These are phyloP conservation scores for Gonium pectorale DNA, from an alignment of 139 green algal species.

Conservation along the genomic window DNA sequence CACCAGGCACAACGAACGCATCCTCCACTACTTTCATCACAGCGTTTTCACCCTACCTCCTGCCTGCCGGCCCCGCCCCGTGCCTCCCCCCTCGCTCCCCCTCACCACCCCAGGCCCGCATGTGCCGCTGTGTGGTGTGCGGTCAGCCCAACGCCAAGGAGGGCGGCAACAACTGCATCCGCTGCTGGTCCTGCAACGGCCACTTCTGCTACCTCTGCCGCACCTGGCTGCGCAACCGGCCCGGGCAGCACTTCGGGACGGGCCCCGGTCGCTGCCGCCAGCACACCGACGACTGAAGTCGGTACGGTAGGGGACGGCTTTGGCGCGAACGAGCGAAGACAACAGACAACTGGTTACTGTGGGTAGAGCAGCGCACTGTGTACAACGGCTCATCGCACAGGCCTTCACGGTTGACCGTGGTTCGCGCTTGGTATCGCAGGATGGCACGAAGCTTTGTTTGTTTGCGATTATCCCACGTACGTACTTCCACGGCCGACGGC, in stretches of 20 bases:
- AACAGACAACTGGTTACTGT: no score
- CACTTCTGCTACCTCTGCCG: conserved; percentile 78
- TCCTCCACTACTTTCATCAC: background rate
- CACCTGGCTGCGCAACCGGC: conserved; percentile 54
- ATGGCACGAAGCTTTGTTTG: no score
- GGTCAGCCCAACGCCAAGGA: conserved; percentile 71
- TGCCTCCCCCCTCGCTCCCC: no score
- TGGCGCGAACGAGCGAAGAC: no score
- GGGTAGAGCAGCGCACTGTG: no score
- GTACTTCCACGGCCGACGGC: no score
- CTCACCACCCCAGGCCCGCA: background rate
- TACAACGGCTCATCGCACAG: no score
- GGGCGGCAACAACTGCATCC: conserved; percentile 60
- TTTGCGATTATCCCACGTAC: no score
- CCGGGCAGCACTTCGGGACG: conserved; percentile 66
- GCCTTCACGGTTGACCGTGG: no score
- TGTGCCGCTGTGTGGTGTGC: conserved; percentile 53
- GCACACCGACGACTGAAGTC: conserved; percentile 57
- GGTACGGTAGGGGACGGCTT: background rate
- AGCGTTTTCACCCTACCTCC: background rate
- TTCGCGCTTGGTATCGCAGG: no score
- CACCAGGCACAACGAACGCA: no score
- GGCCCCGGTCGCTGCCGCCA: conserved; percentile 67
- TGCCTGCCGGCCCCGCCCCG: background rate
- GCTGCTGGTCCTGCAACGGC: conserved; percentile 64